phyloP scores from a whole-genome alignment of 2,329 filamentous ascomycete species.

The Dactylellina leptospora region DNA sequence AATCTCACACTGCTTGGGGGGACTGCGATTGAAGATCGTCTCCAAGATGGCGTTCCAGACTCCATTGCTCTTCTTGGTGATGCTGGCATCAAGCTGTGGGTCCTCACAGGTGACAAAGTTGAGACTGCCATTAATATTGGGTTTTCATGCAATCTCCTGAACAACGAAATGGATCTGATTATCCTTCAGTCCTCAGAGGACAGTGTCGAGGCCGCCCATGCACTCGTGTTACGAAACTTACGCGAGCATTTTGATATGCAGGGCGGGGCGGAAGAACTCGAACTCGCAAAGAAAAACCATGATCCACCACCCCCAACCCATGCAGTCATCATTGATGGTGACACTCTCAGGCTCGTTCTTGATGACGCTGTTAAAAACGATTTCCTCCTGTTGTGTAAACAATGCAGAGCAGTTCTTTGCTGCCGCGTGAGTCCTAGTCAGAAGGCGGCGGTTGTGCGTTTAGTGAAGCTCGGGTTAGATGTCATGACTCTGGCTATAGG shows the following conservation, averaged over 20 bases:
- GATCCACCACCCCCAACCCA: constrained; percentile 87
- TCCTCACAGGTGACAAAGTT: constrained; percentile 96
- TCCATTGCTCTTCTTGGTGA: constrained; percentile 89
- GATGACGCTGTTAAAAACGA: constrained; percentile 85
- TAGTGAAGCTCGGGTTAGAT: constrained; percentile 94
- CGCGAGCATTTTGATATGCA: constrained; percentile 83
- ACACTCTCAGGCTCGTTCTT: constrained; percentile 87
- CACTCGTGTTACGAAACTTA: constrained; percentile 72
- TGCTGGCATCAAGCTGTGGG: constrained; percentile 98
- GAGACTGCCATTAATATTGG: constrained; percentile 99
- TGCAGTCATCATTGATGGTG: constrained; percentile 92
- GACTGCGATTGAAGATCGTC: constrained; percentile 94
- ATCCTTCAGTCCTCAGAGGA: constrained; percentile 86
- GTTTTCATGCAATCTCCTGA: constrained; percentile 96
- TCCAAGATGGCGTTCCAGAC: constrained; percentile 96
- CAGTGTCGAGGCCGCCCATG: constrained; percentile 53
- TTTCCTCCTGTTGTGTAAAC: constrained; percentile 93
- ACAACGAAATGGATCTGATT: constrained; percentile 97
- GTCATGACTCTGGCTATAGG: constrained; percentile 95
- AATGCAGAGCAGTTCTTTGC: constrained; percentile 94
- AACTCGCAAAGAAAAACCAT: constrained; percentile 80
- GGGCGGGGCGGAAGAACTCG: constrained; percentile 85
- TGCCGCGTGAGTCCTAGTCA: constrained; percentile 96
- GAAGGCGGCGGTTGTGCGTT: constrained; percentile 93
- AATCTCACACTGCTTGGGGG: constrained; percentile 88